Evolutionary conservation across 768 basidiomycete species (phyloP).

Genomic region (Auriscalpium vulgare): DNA sequence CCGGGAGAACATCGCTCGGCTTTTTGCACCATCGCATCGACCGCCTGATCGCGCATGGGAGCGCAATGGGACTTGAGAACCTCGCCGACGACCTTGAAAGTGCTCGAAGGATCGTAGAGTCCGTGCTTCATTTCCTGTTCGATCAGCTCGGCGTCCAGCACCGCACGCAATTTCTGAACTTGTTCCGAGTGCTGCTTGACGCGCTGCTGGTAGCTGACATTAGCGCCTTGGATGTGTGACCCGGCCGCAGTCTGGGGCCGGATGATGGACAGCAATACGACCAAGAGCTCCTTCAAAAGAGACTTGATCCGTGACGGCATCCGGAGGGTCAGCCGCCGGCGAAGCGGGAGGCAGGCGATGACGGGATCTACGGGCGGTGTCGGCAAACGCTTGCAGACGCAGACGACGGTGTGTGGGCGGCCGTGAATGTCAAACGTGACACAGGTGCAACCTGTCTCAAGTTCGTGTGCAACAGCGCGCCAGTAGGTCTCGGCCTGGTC

Average conservation of each 20-base stretch:
- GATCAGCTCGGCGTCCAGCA: constrained; percentile 74
- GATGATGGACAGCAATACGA: constrained; percentile 49
- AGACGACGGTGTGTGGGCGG: constrained; percentile 36
- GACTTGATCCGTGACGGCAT: constrained; percentile 65
- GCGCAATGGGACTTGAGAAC: constrained; percentile 88
- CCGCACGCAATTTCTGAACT: constrained; percentile 8
- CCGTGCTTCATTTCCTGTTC: constrained; percentile 72
- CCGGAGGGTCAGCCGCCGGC: constrained; percentile 46
- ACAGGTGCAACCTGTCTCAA: constrained; percentile 79
- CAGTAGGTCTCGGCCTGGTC: constrained; percentile 78
- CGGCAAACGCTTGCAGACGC: constrained; percentile 34
- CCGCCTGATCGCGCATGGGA: constrained; percentile 80
- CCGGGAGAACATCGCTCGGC: constrained; percentile 53
- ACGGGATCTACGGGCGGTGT: constrained; percentile 31
- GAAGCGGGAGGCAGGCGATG: constrained; percentile 27
- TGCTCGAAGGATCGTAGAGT: constrained; percentile 69
- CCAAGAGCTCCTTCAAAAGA: constrained; percentile 67
- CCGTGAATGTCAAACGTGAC: constrained; percentile 61
- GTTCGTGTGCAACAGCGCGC: constrained; percentile 70
- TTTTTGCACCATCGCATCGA: constrained; percentile 75
- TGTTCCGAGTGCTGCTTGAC: constrained; percentile 14
- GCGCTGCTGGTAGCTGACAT: constrained; percentile 11
- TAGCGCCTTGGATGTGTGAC: constrained; percentile 11
- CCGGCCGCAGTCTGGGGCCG: constrained; percentile 60
- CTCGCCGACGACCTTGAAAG: constrained; percentile 72